Percentiles rank a stretch among this genome's conserved stretches.
Evolutionary conservation across 805 yeast species (phyloP).

Genomic region (Isabelozyma rhagii): DNA sequence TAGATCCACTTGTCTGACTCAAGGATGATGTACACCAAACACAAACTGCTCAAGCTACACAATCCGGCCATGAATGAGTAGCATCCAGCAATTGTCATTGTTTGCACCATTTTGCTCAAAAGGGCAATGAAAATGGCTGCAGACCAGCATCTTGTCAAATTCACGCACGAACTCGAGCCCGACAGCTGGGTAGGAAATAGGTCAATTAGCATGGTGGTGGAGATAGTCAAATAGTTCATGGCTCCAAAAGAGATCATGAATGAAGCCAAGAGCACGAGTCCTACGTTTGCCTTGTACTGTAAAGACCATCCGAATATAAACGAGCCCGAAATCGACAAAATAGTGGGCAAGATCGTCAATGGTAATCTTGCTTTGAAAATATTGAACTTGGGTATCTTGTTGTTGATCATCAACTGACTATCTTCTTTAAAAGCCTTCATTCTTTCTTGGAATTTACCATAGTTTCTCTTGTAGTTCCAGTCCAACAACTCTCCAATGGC

Average conservation of each 20-base stretch:
- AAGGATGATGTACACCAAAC: neutral
- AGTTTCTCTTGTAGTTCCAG: conserved; percentile 34
- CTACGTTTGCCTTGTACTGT: conserved; percentile 40
- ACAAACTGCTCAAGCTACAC: conserved; percentile 16
- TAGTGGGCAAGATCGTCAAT: conserved; percentile 36
- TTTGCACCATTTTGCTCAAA: conserved; percentile 51
- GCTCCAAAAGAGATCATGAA: conserved; percentile 54
- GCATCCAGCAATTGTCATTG: conserved; percentile 68
- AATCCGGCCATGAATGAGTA: conserved; percentile 63
- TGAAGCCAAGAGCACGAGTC: conserved; percentile 52
- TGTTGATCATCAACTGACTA: neutral
- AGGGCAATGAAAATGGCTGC: conserved; percentile 70
- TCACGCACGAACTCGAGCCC: conserved; percentile 66
- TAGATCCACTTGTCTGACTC: neutral
- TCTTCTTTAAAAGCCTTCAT: conserved; percentile 14
- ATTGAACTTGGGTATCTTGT: conserved; percentile 36
- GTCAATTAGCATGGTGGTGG: conserved; percentile 67
- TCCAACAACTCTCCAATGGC: conserved; percentile 56
- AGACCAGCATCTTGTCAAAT: conserved; percentile 63
- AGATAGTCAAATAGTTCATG: conserved; percentile 51
- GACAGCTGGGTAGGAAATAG: conserved; percentile 65
- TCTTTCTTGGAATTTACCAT: neutral
- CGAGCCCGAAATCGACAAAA: conserved; percentile 36
- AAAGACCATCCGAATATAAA: conserved; percentile 73
- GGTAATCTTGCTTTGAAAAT: conserved; percentile 51